phyloP scores from a whole-genome alignment of 108 stramenopile genomes.

The Skeletonema potamos region DNA sequence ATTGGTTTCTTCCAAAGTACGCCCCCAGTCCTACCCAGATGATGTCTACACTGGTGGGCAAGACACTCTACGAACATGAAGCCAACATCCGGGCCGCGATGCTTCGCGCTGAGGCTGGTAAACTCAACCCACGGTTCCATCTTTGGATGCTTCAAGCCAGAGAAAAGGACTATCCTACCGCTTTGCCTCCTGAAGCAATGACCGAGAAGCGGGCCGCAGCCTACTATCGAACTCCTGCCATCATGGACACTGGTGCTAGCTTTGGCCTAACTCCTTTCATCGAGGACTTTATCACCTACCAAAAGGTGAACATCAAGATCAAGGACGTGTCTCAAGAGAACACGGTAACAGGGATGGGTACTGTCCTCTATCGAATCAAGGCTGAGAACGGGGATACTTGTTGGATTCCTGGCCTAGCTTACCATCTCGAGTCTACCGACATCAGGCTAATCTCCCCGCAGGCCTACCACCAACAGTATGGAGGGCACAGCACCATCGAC shows the following conservation, averaged over 20 bases:
- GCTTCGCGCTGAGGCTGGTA: too few species aligned
- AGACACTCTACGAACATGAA: too few species aligned
- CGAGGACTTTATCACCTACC: slow-evolving; percentile 18
- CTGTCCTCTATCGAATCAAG: background rate
- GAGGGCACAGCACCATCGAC: background rate
- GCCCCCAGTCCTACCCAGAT: too few species aligned
- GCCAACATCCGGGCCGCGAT: too few species aligned
- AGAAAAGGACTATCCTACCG: background rate
- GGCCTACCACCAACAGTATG: slow-evolving; percentile 1
- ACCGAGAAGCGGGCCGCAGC: background rate
- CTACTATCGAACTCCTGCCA: background rate
- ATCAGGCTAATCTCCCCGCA: slow-evolving; percentile 18
- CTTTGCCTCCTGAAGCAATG: too few species aligned
- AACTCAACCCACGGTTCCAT: too few species aligned
- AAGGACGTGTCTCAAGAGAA: slow-evolving; percentile 5
- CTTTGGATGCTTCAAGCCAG: background rate
- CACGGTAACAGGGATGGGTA: slow-evolving; percentile 6
- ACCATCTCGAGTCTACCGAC: slow-evolving; percentile 5
- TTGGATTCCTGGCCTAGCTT: background rate
- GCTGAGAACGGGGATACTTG: background rate
- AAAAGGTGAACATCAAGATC: background rate
- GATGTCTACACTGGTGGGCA: too few species aligned
- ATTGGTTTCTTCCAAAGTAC: too few species aligned
- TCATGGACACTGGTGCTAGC: slow-evolving; percentile 15
- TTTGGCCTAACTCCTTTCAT: slow-evolving; percentile 8